Evolutionary conservation across 306 rosid species (phyloP).

Genomic region (Mucuna pruriens): DNA sequence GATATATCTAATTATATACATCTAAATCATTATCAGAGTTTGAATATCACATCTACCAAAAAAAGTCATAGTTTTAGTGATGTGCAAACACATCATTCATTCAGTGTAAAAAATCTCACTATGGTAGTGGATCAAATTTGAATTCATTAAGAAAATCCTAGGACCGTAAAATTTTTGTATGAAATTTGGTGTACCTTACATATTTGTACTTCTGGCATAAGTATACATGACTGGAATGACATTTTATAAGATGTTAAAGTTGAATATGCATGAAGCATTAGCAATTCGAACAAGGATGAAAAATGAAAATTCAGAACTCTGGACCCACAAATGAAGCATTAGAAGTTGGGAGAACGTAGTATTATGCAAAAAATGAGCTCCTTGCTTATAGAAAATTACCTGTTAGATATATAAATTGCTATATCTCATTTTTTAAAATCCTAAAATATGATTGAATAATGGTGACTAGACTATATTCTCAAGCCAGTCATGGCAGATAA

Average conservation of each 20-base stretch:
- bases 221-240: neutral
- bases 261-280: constrained; percentile 11
- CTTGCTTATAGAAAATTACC: constrained; percentile 5
- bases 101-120: neutral
- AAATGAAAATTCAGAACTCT: neutral
- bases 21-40: neutral
- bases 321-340: constrained; percentile 5
- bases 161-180: neutral
- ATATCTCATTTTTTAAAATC: constrained; percentile 23
- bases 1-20: neutral
- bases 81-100: neutral
- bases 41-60: neutral
- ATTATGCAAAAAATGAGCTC: neutral
- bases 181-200: neutral
- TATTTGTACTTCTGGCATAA: neutral
- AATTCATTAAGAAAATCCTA: neutral
- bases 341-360: neutral
- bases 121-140: neutral
- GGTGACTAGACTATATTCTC: constrained; percentile 22
- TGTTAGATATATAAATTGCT: constrained; percentile 2
- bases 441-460: constrained; percentile 14
- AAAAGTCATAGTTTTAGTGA: neutral
- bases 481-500: constrained; percentile 26
- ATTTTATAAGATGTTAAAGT: neutral
- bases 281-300: neutral